Evolutionary conservation across 345 rosid species (phyloP).

Genomic region (Salix brachista): DNA sequence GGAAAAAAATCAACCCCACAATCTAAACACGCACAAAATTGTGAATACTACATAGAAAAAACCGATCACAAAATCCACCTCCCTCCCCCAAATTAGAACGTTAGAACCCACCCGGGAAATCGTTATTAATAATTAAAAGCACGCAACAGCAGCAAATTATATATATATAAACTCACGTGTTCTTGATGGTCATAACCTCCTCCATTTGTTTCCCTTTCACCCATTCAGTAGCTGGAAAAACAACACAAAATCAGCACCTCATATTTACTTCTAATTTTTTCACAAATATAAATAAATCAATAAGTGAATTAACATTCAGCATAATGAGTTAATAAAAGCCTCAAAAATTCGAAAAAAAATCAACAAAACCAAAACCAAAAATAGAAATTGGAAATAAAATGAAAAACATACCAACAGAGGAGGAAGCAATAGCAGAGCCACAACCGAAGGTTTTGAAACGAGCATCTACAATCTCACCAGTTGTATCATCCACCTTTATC

Average conservation of each 20-base stretch:
- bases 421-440: conserved; percentile 96
- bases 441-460: conserved; percentile 98
- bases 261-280: neutral
- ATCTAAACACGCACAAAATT: neutral
- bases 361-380: neutral
- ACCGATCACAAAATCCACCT: too few species aligned
- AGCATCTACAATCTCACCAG: conserved; percentile 83
- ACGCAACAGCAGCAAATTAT: neutral
- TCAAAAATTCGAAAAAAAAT: neutral
- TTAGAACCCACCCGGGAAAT: too few species aligned
- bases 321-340: too few species aligned
- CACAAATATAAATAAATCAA: neutral
- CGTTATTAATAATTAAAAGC: too few species aligned
- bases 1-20: neutral
- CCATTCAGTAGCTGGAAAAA: conserved; percentile 85
- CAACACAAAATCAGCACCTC: conserved; percentile 3
- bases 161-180: conserved; percentile 60
- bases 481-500: conserved; percentile 79
- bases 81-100: too few species aligned
- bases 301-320: too few species aligned
- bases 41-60: neutral
- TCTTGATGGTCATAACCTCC: conserved; percentile 82
- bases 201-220: conserved; percentile 95
- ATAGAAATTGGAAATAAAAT: neutral
- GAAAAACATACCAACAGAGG: conserved; percentile 70